Base-by-base conservation (phyloP, 2,329 filamentous ascomycete species). In the Macrophomina tecta region DNA sequence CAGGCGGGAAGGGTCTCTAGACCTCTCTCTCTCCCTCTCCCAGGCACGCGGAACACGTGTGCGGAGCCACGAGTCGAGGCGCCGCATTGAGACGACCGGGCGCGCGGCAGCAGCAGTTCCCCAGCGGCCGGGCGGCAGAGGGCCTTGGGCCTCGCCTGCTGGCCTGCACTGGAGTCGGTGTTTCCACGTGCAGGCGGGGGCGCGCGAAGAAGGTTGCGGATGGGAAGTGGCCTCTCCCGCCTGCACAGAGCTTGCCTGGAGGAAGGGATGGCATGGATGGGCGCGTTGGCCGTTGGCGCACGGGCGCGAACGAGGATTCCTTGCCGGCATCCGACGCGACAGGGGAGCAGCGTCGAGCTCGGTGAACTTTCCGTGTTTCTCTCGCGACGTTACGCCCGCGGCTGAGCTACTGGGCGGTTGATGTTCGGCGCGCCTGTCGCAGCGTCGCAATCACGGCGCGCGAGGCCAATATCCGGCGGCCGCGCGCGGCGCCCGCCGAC, bases 291-390 rank as follows among this genome's bases (percentile, higher is more conserved):
- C 42, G 28, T 32, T 8, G 58, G 58, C 30, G 58, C 58, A 49
- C 58, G 45, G 42, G 45, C 42, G 58, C 32, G 42, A 32, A n/a
- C 58, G 58, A 62, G 58, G 58, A 62, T 49, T n/a, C 42, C 58
- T 62, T 62, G 58, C 58, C 58, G 58, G 42, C 58, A 62, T 62
- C 58, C 58, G 58, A 62, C 32, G 58, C 32, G 45, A 62, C 58
- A 62, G 58, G 58, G 55, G 45, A 9, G 36, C 36, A 42, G 52
- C n/a, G 32, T 46, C 40, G 28, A 32, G 61, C 61, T 64, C 61
- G 61, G 61, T 52, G 46, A 64, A 64, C 61, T 64, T 64, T 64
- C 61, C 61, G 61, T 48, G 49, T 52, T 53, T 52, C 48, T 42
- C 55, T 48, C 40, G 58, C 42, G 58, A 62, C 58, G 58, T 62